Conservation (phyloP, 177 flowering plant genomes). For the Telopea speciosissima region DNA sequence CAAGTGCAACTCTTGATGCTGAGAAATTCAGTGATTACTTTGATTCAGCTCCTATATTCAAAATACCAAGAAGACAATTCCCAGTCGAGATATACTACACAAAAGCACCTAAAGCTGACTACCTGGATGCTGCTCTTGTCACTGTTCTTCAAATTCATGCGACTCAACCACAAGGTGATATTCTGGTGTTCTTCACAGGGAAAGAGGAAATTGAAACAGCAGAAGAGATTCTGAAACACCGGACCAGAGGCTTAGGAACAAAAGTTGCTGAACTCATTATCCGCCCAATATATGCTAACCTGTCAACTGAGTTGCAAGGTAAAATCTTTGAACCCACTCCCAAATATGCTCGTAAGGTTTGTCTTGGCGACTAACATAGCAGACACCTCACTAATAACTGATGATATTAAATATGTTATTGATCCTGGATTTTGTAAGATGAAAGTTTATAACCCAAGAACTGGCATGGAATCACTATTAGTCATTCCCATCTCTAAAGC, state of each 20-base stretch:
- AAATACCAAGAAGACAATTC: conserved; percentile 90
- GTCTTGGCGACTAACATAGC: conserved; percentile 91
- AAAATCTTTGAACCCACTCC: conserved; percentile 97
- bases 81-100: conserved; percentile 92
- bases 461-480: conserved; percentile 91
- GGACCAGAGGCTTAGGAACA: conserved; percentile 82
- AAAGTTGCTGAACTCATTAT: conserved; percentile 90
- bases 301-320: conserved; percentile 90
- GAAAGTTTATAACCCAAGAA: conserved; percentile 85
- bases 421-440: conserved; percentile 92
- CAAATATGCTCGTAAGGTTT: conserved; percentile 92
- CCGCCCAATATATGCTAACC: conserved; percentile 95
- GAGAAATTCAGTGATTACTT: conserved; percentile 96
- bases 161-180: conserved; percentile 73
- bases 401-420: conserved; percentile 88
- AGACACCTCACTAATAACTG: conserved; percentile 87
- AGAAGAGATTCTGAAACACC: conserved; percentile 80
- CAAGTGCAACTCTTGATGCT: conserved; percentile 97
- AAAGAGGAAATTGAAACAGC: conserved; percentile 99
- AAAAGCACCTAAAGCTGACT: conserved; percentile 93
- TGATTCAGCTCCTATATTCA: conserved; percentile 89
- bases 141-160: conserved; percentile 89
- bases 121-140: conserved; percentile 91
- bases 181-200: conserved; percentile 82
- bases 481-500: conserved; percentile 89